Conservation (phyloP, 2,329 filamentous ascomycete species). For the Pyricularia pennisetigena region DNA sequence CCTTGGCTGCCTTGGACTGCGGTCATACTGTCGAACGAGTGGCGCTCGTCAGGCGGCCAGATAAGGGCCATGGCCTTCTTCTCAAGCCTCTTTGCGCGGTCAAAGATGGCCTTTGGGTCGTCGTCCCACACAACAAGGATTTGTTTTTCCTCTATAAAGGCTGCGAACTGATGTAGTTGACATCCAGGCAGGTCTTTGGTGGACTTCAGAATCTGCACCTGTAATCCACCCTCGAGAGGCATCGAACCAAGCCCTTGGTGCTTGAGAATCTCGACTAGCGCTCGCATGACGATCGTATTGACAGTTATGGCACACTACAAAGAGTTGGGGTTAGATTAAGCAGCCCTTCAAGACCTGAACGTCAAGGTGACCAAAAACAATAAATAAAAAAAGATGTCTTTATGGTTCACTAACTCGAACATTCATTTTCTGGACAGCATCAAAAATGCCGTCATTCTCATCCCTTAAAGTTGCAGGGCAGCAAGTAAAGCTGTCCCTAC, state of each 20-base stretch:
- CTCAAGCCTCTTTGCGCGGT: constrained; percentile 61
- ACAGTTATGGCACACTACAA: constrained; percentile 70
- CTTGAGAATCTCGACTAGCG: constrained; percentile 52
- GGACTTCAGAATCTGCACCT: constrained; percentile 62
- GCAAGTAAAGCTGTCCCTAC: constrained; percentile 57
- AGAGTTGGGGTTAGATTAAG: constrained; percentile 27
- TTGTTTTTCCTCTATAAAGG: constrained; percentile 60
- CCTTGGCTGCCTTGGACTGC: constrained; percentile 28
- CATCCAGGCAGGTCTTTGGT: constrained; percentile 59
- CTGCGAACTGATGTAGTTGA: constrained; percentile 68
- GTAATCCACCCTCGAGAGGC: constrained; percentile 62
- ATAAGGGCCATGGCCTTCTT: constrained; percentile 66
- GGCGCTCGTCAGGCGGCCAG: constrained; percentile 37
- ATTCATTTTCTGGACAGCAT: constrained; percentile 42
- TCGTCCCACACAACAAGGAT: constrained; percentile 75
- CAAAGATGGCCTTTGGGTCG: constrained; percentile 58
- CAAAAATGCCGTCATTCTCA: constrained; percentile 55
- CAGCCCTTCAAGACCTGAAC: not conserved
- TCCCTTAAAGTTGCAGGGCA: constrained; percentile 54
- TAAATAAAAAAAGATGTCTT: too few species aligned
- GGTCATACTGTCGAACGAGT: not conserved
- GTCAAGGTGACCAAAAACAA: not conserved
- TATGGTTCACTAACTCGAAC: constrained; percentile 19
- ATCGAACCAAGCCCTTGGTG: constrained; percentile 62
- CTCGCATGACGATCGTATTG: constrained; percentile 67